A percentile compares a stretch with the other conserved stretches of the same genome.
These are phyloP conservation scores for Pueraria montana DNA, from an alignment of 306 rosid species.

Conservation along the genomic window DNA sequence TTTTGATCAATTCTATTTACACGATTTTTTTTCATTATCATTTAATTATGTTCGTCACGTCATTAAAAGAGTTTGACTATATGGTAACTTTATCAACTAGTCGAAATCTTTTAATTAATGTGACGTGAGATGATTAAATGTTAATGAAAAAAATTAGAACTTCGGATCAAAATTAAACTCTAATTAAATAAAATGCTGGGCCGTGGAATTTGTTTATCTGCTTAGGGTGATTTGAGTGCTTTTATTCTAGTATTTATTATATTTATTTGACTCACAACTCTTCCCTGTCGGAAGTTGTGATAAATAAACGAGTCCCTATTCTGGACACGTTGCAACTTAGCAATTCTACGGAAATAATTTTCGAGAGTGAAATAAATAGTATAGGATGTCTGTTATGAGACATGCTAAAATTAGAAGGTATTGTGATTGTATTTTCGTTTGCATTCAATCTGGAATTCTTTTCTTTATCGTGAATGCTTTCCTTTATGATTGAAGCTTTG, in stretches of 20 bases:
- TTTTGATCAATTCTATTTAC: background rate
- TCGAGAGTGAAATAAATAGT: background rate
- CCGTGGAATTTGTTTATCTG: background rate
- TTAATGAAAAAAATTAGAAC: background rate
- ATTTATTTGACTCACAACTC: conserved; percentile 30
- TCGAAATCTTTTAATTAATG: background rate
- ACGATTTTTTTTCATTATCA: background rate
- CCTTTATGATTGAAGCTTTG: background rate
- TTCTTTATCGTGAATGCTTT: background rate
- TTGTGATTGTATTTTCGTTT: background rate
- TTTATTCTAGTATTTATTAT: background rate
- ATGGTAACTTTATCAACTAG: background rate
- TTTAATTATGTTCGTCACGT: background rate
- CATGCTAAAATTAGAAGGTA: background rate
- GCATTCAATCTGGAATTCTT: background rate
- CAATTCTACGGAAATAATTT: background rate
- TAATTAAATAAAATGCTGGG: conserved; percentile 45
- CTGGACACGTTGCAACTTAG: conserved; percentile 24
- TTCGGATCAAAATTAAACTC: background rate
- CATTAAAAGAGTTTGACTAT: background rate
- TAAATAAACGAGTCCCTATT: conserved; percentile 43
- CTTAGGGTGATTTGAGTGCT: background rate
- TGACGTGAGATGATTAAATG: background rate
- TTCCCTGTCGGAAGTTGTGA: conserved; percentile 32
- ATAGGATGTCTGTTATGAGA: background rate